Evolutionary conservation across 140 eudicot genomes (phyloP), one percentile per base, ranked within the genome.

Genomic region (Flaveria floridana): DNA sequence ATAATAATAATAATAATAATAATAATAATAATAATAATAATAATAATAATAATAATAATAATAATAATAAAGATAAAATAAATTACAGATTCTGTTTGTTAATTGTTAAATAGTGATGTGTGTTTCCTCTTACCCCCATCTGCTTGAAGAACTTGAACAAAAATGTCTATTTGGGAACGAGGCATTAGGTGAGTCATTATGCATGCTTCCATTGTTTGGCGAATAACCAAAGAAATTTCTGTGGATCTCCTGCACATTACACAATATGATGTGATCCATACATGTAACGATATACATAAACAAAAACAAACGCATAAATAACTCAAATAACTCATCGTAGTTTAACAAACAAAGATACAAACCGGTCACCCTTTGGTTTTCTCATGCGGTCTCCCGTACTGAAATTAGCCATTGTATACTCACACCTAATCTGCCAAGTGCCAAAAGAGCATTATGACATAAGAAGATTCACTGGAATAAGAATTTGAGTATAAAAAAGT

Each of bases 151-250:
- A 93, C 98, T 86, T 93, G 98, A 48, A 93, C 97, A 65, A 88
- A 93, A 20, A 93, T 93, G 86, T 93, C 97, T 44, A 93, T 93
- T 85, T 93, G 98, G 34, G 96, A 87, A 75, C 91, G 98, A 58
- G 98, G 98, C 96, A 93, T 86, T 21, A 87, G 79, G 70, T 93
- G 88, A 67, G 96, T 93, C 65, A 90, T 61, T 76, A 93, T 93
- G 84, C 91, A 90, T 63, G 96, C 96, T 79, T 93, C 98, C 98
- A 93, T 93, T 48, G 98, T 90, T 84, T 93, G 97, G 48, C 98
- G 96, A 85, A 93, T 93, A 68, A 90, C 97, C 77, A 90, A 68
- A 41, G 98, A 93, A 64, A 93, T 93, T 84, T 93, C 98, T 0
- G 96, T 90, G 46, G 96, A 89, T 79, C 96, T 86, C 86, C 96